Base-by-base conservation (phyloP, 345 rosid genomes). In the Gossypium stocksii region DNA sequence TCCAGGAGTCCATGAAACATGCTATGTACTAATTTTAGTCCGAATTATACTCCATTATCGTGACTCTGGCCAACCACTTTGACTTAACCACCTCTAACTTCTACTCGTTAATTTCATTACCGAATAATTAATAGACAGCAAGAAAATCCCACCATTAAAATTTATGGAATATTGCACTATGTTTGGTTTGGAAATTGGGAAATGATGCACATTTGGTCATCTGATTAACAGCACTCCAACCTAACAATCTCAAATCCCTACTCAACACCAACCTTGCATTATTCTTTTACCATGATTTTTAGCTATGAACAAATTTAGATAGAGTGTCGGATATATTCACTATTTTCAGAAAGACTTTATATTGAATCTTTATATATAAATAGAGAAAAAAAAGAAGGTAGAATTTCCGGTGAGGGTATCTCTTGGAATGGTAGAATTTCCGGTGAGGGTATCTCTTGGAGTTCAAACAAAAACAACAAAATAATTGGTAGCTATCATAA, bases 151-250 rank as follows among this genome's bases (percentile, higher is more conserved):
- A 67, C 22, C 10, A 23, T 22, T 2, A 19, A 43, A 66, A 64
- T 41, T 41, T 11, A 12, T 12, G 16, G 20, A 62, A 34, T 4
- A 34, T 29, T 14, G 8, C 44, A 1, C 19, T 0, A 49, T n/a
- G 58, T n/a, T 48, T 54, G 72, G 52, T 63, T 66, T 44, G 72
- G 38, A 54, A 68, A 49, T 7, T 2, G 8, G 15, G 15, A 25
- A 68, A 68, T 25, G 2, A 14, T 49, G 72, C 22, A 68, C 15
- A 68, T 68, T 68, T 64, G 49, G 14, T 64, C 14, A 64, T 64
- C 68, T n/a, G 29, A 64, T 38, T 9, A 38, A 17, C 22, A 3
- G 2, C 4, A 1, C 41, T 2, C n/a, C 41, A 60, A 60, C 62
- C 62, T 58, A 58, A 58, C 62, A 58, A 13, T 58, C 17, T 34